phyloP scores from a whole-genome alignment of 176 grass and related monocot genomes.

The Typha latifolia region DNA sequence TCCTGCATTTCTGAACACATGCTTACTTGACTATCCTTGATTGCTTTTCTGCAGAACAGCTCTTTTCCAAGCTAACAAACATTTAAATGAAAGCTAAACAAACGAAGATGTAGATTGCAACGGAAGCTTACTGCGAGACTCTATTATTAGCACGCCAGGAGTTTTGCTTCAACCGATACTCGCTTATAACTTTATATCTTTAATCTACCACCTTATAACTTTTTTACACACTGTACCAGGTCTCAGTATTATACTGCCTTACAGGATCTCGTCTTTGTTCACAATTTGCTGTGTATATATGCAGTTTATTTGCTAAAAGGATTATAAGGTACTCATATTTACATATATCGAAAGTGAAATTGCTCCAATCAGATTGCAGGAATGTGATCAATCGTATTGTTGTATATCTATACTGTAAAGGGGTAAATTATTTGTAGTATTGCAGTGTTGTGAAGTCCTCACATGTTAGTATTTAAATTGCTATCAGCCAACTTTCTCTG shows the following conservation, averaged over 20 bases:
- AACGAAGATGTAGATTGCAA: not conserved
- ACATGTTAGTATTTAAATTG: too few relatives aligned
- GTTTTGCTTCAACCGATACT: not conserved
- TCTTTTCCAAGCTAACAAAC: not conserved
- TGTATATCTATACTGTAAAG: too few relatives aligned
- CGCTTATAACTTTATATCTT: not conserved
- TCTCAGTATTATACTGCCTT: not conserved
- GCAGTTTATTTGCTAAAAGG: not conserved
- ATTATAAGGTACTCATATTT: not conserved
- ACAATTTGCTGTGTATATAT: not conserved
- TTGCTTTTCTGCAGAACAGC: not conserved
- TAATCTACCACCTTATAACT: not conserved
- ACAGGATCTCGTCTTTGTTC: not conserved
- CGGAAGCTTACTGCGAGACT: not conserved
- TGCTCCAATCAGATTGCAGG: too few relatives aligned
- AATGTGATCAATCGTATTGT: too few relatives aligned
- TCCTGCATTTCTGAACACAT: not conserved
- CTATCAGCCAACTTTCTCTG: too few relatives aligned
- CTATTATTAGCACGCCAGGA: not conserved
- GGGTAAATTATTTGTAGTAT: too few relatives aligned
- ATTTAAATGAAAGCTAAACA: not conserved
- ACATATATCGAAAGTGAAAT: too few relatives aligned
- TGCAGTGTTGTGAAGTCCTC: too few relatives aligned
- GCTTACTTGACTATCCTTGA: not conserved
- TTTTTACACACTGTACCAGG: not conserved